These are phyloP conservation scores for Aspergillus coremiiformis DNA, from an alignment of 495 filamentous ascomycete species.

Conservation along the genomic window DNA sequence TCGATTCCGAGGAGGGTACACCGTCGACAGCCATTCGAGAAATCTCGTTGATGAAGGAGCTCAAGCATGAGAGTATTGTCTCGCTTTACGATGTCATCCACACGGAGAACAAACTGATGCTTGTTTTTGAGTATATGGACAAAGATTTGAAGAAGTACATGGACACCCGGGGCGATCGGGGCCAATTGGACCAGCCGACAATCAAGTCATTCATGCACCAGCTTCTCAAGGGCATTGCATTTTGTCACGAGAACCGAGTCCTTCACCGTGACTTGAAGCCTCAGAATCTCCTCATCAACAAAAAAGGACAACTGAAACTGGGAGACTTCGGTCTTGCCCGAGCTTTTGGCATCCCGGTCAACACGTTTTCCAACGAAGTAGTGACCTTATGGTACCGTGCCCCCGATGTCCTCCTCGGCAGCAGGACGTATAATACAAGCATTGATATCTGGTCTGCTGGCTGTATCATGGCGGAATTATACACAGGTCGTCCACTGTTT, in stretches of 20 bases:
- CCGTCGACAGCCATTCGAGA: constrained; percentile 98
- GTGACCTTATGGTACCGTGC: constrained; percentile 96
- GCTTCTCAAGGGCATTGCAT: constrained; percentile 86
- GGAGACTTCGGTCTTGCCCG: constrained; percentile 89
- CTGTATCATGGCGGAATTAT: constrained; percentile 99
- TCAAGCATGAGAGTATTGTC: constrained; percentile 97
- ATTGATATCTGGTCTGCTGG: constrained; percentile 98
- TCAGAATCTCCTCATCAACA: constrained; percentile 92
- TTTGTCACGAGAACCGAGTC: constrained; percentile 93
- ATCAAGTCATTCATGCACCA: constrained; percentile 99
- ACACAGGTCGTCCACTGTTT: constrained; percentile 85
- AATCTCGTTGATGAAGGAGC: constrained; percentile 97
- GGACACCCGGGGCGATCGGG: constrained; percentile 79
- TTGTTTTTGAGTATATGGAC: constrained; percentile 98
- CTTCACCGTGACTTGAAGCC: constrained; percentile 95
- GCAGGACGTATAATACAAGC: constrained; percentile 89
- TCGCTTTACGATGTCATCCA: constrained; percentile 98
- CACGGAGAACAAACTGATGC: constrained; percentile 98
- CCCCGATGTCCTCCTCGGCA: constrained; percentile 85
- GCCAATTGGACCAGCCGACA: constrained; percentile 70
- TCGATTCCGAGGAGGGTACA: constrained; percentile 97
- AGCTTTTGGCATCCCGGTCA: constrained; percentile 94
- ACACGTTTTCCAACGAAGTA: constrained; percentile 97
- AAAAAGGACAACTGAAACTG: constrained; percentile 84
- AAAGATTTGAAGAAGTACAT: constrained; percentile 99